Evolutionary conservation across 2,329 filamentous ascomycete species (phyloP), one percentile per base, ranked within the genome.

Genomic region (Penicillium hordei): DNA sequence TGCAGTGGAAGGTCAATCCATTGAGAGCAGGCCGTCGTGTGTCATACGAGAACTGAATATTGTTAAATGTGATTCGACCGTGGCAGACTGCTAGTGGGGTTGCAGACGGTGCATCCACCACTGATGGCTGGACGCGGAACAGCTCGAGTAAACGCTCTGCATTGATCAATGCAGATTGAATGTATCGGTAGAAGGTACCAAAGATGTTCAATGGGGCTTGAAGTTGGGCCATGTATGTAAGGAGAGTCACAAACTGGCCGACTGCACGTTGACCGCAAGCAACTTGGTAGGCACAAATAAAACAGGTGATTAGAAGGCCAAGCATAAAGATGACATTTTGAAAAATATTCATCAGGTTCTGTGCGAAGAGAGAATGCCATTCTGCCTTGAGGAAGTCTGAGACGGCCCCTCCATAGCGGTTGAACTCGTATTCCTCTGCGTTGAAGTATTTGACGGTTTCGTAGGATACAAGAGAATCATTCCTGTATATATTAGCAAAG

Each of bases 381-480:
- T 88, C 88, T 25, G 76, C 76, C 68, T 91, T 89, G 70, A 88
- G 91, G 39, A 25, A 52, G 49, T 82, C 83, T 38, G 78, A 78
- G 52, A 93, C 88, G 31, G 89, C 88, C 44, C 81, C 75, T 46
- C 85, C 81, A 68, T 91, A 92, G 12, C 89, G 83, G 38, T 81
- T 78, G 65, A 90, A 90, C 69, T 93, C 89, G 68, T 88, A 90
- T 1, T 83, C 78, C 68, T 92, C 89, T 12, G 89, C 89, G 66
- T 91, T 91, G 81, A 92, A 92, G 69, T 92, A 92, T 71, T 92
- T 92, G 72, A 92, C 89, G 3, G 89, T 92, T 77, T 97, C 93
- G 73, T 96, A 97, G 21, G 91, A 94, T 62, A 93, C 91, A 78
- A 97, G 92, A 0, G 93, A 96, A 73, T 97, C 93, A 71, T 96